Evolutionary conservation across 2,329 filamentous ascomycete genomes (phyloP), one percentile per base, ranked within the genome.

Genomic region (Tolypocladium tundrense): DNA sequence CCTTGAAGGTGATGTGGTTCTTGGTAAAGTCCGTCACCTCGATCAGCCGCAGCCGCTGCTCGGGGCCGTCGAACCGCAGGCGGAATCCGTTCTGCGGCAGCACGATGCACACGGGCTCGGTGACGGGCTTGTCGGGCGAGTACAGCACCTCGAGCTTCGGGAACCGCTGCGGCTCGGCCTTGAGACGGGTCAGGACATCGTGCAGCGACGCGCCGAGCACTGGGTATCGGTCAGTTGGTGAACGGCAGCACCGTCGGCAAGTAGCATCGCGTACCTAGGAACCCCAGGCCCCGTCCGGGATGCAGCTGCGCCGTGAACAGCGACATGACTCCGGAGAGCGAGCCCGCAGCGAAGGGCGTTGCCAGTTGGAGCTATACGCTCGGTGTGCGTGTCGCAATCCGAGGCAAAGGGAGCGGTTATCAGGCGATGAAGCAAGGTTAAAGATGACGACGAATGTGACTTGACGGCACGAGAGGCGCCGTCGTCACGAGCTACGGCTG

Each of bases 11-110:
- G 61, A 97, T 84, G 61, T 86, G 83, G 61, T 86, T 91, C 71
- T 91, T 94, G 53, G 88, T 86, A 69, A 99, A 97, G 74, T 97
- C 91, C 57, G 90, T 74, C 9, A 97, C 85, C 72, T 99, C 94
- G 64, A 99, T 90, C 60, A 99, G 76, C 3, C 94, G 88, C 48
- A 99, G 77, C 41, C 93, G 85, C 73, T 99, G 94, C 67, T 97
- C 92, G 4, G 90, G 86, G 0, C 92, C 94, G 69, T 99, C 94
- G 69, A 99, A 99, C 48, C 90, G 90, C 56, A 99, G 76, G 14
- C 93, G 88, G 37, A 99, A 73, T 35, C 94, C 94, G 73, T 97
- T 99, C 4, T 84, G 81, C 1, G 92, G 89, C 4, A 99, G 82
- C 21, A 80, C 80, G 57, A 97, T 74, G 50, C 90, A 77, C 21